Evolutionary conservation across 768 basidiomycete species (phyloP).

Genomic region (Boletales sp.): DNA sequence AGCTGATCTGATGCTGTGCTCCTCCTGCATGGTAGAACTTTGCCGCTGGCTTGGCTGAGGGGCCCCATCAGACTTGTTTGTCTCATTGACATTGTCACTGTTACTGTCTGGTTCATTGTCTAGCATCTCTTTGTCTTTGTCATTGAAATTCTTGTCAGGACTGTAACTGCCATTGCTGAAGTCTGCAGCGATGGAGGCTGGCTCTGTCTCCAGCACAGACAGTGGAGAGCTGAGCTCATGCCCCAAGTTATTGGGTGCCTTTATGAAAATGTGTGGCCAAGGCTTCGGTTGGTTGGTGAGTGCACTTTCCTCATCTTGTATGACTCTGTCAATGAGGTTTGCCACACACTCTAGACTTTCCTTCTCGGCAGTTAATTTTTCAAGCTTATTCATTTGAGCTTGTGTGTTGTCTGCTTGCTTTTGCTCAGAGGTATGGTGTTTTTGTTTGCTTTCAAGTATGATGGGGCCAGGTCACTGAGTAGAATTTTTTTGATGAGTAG

Average conservation of each 20-base stretch:
- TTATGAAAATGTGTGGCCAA: not conserved
- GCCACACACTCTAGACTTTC: not conserved
- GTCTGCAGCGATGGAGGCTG: no score
- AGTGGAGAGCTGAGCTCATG: no score
- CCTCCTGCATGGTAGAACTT: no score
- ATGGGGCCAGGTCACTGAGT: conserved; percentile 2
- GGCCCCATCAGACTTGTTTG: no score
- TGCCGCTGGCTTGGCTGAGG: no score
- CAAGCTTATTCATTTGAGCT: not conserved
- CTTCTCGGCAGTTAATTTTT: not conserved
- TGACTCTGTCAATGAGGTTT: not conserved
- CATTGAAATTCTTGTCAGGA: no score
- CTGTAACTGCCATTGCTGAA: no score
- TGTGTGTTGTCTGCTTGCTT: not conserved
- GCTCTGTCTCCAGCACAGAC: no score
- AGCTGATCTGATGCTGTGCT: no score
- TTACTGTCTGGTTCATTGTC: no score
- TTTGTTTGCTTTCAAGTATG: conserved; percentile 1
- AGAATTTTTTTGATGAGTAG: conserved; percentile 1
- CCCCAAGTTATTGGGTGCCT: not conserved
- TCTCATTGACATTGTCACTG: no score
- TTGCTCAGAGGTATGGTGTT: not conserved
- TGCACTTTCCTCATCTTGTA: not conserved
- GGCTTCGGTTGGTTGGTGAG: not conserved
- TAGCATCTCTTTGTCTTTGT: no score